phyloP scores from a whole-genome alignment of 2,329 filamentous ascomycete genomes.

The Aspergillus persii region DNA sequence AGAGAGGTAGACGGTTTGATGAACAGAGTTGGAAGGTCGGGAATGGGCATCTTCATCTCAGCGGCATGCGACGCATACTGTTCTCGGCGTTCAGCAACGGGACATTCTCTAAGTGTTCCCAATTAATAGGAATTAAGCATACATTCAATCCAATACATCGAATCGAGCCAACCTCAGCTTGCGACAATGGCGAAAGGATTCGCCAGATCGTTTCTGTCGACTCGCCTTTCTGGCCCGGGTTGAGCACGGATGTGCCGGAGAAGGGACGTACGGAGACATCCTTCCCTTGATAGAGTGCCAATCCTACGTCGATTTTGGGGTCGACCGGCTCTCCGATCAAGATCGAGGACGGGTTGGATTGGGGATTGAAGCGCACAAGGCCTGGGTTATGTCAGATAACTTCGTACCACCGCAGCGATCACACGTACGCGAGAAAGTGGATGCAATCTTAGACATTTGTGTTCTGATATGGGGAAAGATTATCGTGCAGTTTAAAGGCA shows the following conservation, averaged over 20 bases:
- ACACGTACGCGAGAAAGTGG: slow-evolving; percentile 36
- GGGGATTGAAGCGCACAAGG: slow-evolving; percentile 59
- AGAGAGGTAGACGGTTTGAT: slow-evolving; percentile 57
- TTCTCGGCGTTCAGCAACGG: background rate
- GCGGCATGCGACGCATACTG: slow-evolving; percentile 51
- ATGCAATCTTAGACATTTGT: slow-evolving; percentile 36
- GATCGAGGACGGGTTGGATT: slow-evolving; percentile 48
- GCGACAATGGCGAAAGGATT: slow-evolving; percentile 52
- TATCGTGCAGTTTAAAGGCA: background rate
- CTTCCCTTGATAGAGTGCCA: slow-evolving; percentile 55
- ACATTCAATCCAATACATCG: slow-evolving; percentile 60
- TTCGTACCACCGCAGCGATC: background rate
- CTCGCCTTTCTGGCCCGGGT: slow-evolving; percentile 53
- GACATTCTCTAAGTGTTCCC: background rate
- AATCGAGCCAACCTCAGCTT: slow-evolving; percentile 55
- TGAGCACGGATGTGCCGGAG: slow-evolving; percentile 58
- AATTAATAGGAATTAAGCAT: slow-evolving; percentile 9
- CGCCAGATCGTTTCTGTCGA: slow-evolving; percentile 33
- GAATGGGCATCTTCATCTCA: slow-evolving; percentile 54
- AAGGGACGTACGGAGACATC: slow-evolving; percentile 58
- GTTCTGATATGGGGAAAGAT: background rate
- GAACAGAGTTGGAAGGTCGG: slow-evolving; percentile 57
- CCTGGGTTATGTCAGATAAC: slow-evolving; percentile 39
- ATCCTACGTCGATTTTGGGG: slow-evolving; percentile 55
- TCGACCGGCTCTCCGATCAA: slow-evolving; percentile 58